phyloP scores from a whole-genome alignment of 2,329 filamentous ascomycete genomes.

The Hypoxylon sp. region DNA sequence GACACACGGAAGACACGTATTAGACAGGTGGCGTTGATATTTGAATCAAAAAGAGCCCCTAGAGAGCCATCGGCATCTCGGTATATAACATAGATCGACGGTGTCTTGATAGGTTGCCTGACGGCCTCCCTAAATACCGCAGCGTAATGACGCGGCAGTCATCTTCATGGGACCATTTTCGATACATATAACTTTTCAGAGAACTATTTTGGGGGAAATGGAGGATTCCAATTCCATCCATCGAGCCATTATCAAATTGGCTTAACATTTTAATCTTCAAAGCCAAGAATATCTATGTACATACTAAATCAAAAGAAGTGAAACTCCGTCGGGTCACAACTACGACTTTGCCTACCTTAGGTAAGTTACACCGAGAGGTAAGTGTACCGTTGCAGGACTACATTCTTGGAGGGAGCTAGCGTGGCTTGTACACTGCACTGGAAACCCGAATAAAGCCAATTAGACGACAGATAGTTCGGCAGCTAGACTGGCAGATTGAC shows the following conservation, averaged over 20 bases:
- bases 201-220: slow-evolving; percentile 21
- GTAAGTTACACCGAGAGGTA: slow-evolving; percentile 12
- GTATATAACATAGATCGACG: slow-evolving; percentile 1
- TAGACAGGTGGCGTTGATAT: slow-evolving; percentile 21
- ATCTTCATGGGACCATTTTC: slow-evolving; percentile 15
- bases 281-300: not conserved
- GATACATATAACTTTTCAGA: slow-evolving; percentile 13
- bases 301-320: not conserved
- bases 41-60: slow-evolving; percentile 22
- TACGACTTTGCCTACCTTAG: not conserved
- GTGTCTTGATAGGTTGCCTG: slow-evolving; percentile 1
- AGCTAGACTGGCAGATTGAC: not conserved
- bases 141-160: slow-evolving; percentile 31
- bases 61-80: slow-evolving; percentile 4
- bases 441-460: not conserved
- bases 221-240: slow-evolving; percentile 15
- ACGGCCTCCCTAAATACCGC: slow-evolving; percentile 16
- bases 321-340: slow-evolving; percentile 10
- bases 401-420: not conserved
- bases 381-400: slow-evolving; percentile 9
- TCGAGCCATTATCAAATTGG: not conserved
- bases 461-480: not conserved
- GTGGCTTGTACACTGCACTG: slow-evolving; percentile 4
- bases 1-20: slow-evolving; percentile 3
- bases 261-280: not conserved